Base-by-base conservation (phyloP, 345 rosid species). In the Atalantia buxifolia region DNA sequence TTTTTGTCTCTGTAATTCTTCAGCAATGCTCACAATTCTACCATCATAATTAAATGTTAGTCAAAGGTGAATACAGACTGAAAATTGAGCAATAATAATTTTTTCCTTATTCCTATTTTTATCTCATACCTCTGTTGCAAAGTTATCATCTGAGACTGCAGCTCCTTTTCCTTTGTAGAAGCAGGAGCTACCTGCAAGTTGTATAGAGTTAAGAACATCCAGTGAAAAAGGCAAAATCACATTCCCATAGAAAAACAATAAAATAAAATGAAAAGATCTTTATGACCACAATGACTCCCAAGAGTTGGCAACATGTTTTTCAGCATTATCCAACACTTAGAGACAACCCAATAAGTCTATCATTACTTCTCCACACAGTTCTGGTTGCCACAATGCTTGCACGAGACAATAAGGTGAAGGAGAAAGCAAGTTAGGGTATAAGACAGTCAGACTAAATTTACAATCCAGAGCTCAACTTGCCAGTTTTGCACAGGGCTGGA, bases 1-100 rank as follows among this genome's bases (percentile, higher is more conserved):
- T 81, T 85, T 96, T 77, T 84, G 97, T 89, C 83, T 87, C 88
- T 91, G 93, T 86, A 93, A 78, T 80, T 96, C 98, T 80, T 93
- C 99, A 36, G 83, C 78, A 79, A 93, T 77, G 88, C 83, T 87
- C 80, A 77, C 88, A 79, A 90, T 75, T 83, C 99, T 90, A 88
- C 64, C 66, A 91, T 77, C 69, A 79, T 71, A 86, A 64, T 80
- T 63, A 65, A 71, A 74, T 72, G 79, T 83, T 67, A 81, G 81
- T 72, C 27, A 28, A 31, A 73, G 62, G 27, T 30, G 33, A 53
- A 62, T 16, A 25, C 24, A 64, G 72, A 27, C 42, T 2, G 16
- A 59, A n/a, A 71, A 76, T 36, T 65, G 24, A 42, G 31, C 25
- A 24, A 75, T 2, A 21, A 21, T 5, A 42, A 36, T 28, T 42